phyloP scores from a whole-genome alignment of 768 basidiomycete species.

The Lactarius tabidus region DNA sequence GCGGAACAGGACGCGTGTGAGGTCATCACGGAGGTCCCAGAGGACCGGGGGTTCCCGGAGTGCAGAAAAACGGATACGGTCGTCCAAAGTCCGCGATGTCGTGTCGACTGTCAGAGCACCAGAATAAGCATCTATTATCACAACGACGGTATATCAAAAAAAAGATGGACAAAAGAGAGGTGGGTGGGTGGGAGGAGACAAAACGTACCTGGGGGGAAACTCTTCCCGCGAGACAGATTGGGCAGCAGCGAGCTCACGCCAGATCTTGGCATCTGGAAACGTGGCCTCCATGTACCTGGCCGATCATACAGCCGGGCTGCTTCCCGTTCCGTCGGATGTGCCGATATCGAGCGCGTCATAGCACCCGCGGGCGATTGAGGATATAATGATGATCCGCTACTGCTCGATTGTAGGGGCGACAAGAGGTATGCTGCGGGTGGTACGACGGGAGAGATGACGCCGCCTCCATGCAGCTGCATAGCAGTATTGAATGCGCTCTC shows the following conservation, averaged over 20 bases:
- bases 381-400: constrained; percentile 2
- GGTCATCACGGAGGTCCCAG: constrained; percentile 48
- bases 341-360: constrained; percentile 12
- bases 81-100: constrained; percentile 26
- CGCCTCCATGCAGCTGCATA: constrained; percentile 7
- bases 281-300: constrained; percentile 31
- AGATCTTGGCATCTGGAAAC: constrained; percentile 32
- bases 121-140: not conserved
- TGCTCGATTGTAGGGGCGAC: constrained; percentile 10
- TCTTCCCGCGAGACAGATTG: constrained; percentile 24
- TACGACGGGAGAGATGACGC: constrained; percentile 16
- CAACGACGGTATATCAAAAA: not conserved
- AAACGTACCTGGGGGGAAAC: constrained; percentile 25
- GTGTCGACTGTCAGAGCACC: constrained; percentile 7
- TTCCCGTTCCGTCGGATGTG: not conserved
- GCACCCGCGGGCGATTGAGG: constrained; percentile 4
- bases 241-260: constrained; percentile 28
- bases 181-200: not conserved
- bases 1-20: constrained; percentile 42
- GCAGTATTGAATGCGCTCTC: constrained; percentile 24
- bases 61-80: constrained; percentile 30
- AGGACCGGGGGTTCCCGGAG: constrained; percentile 37
- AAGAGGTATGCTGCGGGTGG: constrained; percentile 14
- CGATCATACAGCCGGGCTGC: constrained; percentile 21
- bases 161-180: not conserved